These are phyloP conservation scores for Diplocarpon mali DNA, from an alignment of 2,329 filamentous ascomycete species.

Conservation along the genomic window DNA sequence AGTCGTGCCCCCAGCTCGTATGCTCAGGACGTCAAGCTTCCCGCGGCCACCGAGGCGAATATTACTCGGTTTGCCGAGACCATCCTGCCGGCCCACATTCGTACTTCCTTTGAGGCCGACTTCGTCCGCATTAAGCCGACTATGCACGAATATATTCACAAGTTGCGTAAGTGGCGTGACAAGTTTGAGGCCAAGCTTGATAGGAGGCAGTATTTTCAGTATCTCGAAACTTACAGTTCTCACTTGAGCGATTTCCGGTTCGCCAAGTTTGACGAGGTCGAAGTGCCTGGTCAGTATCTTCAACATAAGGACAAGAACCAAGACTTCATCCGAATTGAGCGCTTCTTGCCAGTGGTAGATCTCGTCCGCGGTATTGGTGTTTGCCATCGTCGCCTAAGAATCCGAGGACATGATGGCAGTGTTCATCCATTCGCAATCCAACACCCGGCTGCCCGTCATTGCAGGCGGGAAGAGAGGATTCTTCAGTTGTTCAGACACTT, in stretches of 20 bases:
- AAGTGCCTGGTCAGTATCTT: conserved; percentile 93
- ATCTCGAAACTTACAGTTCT: conserved; percentile 73
- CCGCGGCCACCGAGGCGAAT: conserved; percentile 82
- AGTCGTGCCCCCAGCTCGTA: conserved; percentile 79
- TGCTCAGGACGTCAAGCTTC: conserved; percentile 83
- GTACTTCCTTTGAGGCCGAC: conserved; percentile 93
- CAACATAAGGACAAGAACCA: conserved; percentile 98
- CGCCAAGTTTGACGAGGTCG: conserved; percentile 96
- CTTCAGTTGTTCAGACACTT: conserved; percentile 95
- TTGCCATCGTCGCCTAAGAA: conserved; percentile 86
- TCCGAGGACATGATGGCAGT: conserved; percentile 94
- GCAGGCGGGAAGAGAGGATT: conserved; percentile 87
- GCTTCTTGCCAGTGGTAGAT: conserved; percentile 91
- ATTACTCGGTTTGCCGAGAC: conserved; percentile 95
- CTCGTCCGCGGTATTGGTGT: conserved; percentile 82
- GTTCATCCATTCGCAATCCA: conserved; percentile 95
- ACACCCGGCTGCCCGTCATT: conserved; percentile 86
- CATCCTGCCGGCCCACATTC: conserved; percentile 86
- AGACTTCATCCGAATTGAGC: conserved; percentile 94
- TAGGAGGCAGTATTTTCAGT: conserved; percentile 40
- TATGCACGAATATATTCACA: conserved; percentile 98
- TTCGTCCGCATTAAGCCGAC: conserved; percentile 93
- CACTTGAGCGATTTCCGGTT: conserved; percentile 95
- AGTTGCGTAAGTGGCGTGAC: conserved; percentile 88
- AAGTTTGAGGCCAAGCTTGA: conserved; percentile 98